phyloP scores from a whole-genome alignment of 257 asterid genomes.

The Verbena officinalis region DNA sequence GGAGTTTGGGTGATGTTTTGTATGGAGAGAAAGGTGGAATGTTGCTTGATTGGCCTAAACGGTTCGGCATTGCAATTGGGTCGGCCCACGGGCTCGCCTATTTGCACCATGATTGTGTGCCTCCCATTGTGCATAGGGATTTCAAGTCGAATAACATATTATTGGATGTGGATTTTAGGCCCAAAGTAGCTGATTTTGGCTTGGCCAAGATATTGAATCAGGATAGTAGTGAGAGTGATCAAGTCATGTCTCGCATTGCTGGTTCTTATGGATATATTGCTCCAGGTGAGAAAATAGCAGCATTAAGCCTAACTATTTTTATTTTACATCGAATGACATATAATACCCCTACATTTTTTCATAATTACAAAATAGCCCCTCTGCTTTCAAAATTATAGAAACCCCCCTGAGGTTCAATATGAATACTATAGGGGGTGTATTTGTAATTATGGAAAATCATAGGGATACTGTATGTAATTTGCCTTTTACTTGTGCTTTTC shows the following conservation, averaged over 20 bases:
- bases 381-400: too few relatives aligned
- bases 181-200: constrained; percentile 23
- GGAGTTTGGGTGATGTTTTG: constrained; percentile 52
- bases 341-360: too few relatives aligned
- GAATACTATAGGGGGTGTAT: too few relatives aligned
- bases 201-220: constrained; percentile 1
- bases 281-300: not conserved
- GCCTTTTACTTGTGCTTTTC: not conserved
- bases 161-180: constrained; percentile 35
- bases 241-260: constrained; percentile 1
- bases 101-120: constrained; percentile 37
- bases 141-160: constrained; percentile 37
- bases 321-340: too few relatives aligned
- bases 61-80: not conserved
- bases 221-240: not conserved
- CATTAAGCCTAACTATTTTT: too few relatives aligned
- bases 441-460: too few relatives aligned
- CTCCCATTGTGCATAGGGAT: constrained; percentile 35
- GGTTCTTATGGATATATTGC: constrained; percentile 1
- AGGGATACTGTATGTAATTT: too few relatives aligned
- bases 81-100: not conserved
- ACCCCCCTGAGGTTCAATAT: too few relatives aligned
- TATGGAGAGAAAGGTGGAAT: constrained; percentile 1
- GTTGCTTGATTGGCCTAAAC: not conserved
- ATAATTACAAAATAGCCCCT: too few relatives aligned